Conservation (phyloP, 306 rosid species). For the Vigna mungo region DNA sequence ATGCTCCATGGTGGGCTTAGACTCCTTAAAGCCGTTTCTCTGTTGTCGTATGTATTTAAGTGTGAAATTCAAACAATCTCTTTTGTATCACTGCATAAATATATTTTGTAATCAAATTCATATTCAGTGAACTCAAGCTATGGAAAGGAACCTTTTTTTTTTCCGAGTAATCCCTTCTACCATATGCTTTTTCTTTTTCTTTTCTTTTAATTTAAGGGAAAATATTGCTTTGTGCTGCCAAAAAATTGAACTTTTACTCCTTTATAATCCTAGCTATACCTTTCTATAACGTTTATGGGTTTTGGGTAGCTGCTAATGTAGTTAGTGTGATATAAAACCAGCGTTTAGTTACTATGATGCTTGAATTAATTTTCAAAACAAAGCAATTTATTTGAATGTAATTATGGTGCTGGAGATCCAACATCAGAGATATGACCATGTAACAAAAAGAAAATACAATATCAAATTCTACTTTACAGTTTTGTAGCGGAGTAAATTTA, state of each 20-base stretch:
- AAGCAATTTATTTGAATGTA: neutral
- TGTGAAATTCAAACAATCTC: slow-evolving; percentile 27
- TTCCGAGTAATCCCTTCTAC: neutral
- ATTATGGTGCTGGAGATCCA: neutral
- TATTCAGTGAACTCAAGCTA: slow-evolving; percentile 28
- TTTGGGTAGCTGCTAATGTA: neutral
- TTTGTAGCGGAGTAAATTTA: too few species aligned
- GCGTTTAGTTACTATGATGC: neutral
- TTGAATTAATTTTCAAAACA: neutral
- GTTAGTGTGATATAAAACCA: neutral
- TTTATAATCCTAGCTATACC: neutral
- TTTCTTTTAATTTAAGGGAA: neutral
- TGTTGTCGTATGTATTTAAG: slow-evolving; percentile 33
- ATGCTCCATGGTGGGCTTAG: slow-evolving; percentile 88
- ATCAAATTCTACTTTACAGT: too few species aligned
- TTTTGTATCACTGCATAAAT: slow-evolving; percentile 40
- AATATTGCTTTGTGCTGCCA: neutral
- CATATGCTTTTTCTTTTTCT: neutral
- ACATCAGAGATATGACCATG: too few species aligned
- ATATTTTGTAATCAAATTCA: slow-evolving; percentile 25
- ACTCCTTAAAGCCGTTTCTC: slow-evolving; percentile 24
- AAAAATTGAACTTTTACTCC: neutral
- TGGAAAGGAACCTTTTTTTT: slow-evolving; percentile 22
- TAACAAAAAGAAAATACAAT: too few species aligned
- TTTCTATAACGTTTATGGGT: neutral